Evolutionary conservation across 164 flowering plant species (phyloP), one percentile per base, ranked within the genome.

Genomic region (Stephania japonica): DNA sequence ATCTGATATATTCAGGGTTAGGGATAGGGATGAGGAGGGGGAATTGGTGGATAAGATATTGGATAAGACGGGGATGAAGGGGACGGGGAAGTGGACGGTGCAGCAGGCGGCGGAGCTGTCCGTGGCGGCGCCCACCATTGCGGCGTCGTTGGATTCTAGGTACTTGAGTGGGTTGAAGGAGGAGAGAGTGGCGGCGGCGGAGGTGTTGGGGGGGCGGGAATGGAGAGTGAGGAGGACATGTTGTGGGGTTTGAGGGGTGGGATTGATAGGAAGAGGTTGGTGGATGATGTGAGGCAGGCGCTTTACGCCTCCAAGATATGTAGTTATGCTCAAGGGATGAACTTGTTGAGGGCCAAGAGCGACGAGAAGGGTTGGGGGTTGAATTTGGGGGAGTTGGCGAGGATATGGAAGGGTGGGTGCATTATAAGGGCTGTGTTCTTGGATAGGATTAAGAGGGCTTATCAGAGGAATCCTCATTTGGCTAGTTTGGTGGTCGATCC

Each of bases 81-180:
- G 76, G 65, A 74, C 80, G 14, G 80, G 80, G 59, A 74, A 74
- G 42, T 78, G 80, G 78, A 76, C 78, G 10, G 80, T 78, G 16
- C 80, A 78, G 13, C 80, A 78, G 38, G 80, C 82, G 12, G 82
- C 82, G 0, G 82, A 80, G 59, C 49, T 80, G 24, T 76, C 79
- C 0, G 74, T 80, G 23, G 79, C 79, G 24, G 82, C 79, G 1
- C 82, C 79, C 16, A 80, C 79, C 1, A 80, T 80, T 63, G 82
- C 77, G 38, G 74, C 82, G 0, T 76, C 79, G 4, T 59, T 80
- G 47, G 82, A 80, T 71, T 76, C 74, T 26, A 63, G 82, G 38
- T 80, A 69, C 50, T 42, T 80, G 76, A 80, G 82, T 76, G 82
- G 80, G 65, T 71, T 80, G 75, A 80, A 80, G 66, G 82, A 80